Percentiles rank a stretch among this genome's conserved stretches.
Evolutionary conservation across 257 asterid species (phyloP).

Genomic region (Nicotiana knightiana): DNA sequence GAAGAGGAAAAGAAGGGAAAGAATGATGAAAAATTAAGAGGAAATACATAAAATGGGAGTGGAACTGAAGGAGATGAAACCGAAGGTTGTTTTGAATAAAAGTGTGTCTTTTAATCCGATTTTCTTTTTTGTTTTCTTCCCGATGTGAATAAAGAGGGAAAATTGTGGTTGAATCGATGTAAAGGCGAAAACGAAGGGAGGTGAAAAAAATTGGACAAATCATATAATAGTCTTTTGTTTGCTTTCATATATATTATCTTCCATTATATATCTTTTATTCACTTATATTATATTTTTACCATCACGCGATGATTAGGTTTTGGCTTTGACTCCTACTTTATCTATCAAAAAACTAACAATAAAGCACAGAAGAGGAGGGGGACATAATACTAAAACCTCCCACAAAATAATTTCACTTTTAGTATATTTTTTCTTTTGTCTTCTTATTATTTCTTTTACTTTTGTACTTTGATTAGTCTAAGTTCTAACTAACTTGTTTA

Average conservation of each 20-base stretch:
- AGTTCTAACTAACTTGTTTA: too few species aligned
- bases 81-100: neutral
- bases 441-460: neutral
- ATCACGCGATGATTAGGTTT: too few species aligned
- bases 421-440: neutral
- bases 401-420: too few species aligned
- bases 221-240: too few species aligned
- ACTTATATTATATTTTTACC: neutral
- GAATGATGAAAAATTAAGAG: neutral
- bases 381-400: too few species aligned
- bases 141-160: too few species aligned
- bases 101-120: too few species aligned
- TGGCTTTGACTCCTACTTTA: too few species aligned
- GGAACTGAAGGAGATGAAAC: neutral
- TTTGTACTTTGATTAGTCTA: neutral
- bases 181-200: neutral
- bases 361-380: too few species aligned
- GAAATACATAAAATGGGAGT: neutral
- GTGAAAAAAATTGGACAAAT: neutral
- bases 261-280: neutral
- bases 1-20: neutral
- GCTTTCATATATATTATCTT: neutral
- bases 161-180: too few species aligned
- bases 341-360: too few species aligned
- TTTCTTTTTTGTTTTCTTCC: neutral